Percentiles rank a stretch among this genome's conserved stretches.
Evolutionary conservation across 2,329 filamentous ascomycete genomes (phyloP).

Genomic region (Ascochyta koolunga): DNA sequence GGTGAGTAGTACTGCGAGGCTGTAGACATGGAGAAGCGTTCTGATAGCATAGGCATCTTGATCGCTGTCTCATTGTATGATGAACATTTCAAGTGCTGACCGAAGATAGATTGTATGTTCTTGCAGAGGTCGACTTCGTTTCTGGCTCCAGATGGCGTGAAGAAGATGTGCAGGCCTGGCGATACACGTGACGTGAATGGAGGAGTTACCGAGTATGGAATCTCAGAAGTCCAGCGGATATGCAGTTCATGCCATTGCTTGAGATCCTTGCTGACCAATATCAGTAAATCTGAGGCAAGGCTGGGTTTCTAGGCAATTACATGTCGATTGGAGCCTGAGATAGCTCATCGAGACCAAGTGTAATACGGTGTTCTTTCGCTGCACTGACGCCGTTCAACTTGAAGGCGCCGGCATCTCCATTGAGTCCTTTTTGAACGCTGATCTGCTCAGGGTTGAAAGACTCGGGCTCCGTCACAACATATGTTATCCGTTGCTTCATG

Average conservation of each 20-base stretch:
- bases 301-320: not conserved
- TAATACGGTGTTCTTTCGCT: slow-evolving; percentile 79
- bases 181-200: slow-evolving; percentile 78
- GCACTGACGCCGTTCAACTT: slow-evolving; percentile 67
- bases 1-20: slow-evolving; percentile 72
- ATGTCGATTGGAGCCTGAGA: slow-evolving; percentile 51
- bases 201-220: slow-evolving; percentile 63
- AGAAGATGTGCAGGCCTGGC: slow-evolving; percentile 82
- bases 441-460: slow-evolving; percentile 69
- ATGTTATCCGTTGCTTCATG: slow-evolving; percentile 81
- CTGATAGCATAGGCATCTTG: slow-evolving; percentile 59
- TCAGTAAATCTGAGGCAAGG: not conserved
- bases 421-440: slow-evolving; percentile 53
- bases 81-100: slow-evolving; percentile 61
- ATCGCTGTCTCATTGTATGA: slow-evolving; percentile 66
- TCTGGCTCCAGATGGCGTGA: slow-evolving; percentile 62
- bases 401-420: slow-evolving; percentile 51
- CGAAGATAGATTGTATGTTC: slow-evolving; percentile 64
- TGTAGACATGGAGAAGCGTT: slow-evolving; percentile 67
- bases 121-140: slow-evolving; percentile 57
- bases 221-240: slow-evolving; percentile 75
- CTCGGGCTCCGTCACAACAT: slow-evolving; percentile 68
- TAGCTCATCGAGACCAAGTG: slow-evolving; percentile 74
- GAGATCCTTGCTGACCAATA: slow-evolving; percentile 61
- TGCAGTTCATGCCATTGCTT: slow-evolving; percentile 73